phyloP scores from a whole-genome alignment of 2,329 filamentous ascomycete species.

The Fusarium xylarioides region DNA sequence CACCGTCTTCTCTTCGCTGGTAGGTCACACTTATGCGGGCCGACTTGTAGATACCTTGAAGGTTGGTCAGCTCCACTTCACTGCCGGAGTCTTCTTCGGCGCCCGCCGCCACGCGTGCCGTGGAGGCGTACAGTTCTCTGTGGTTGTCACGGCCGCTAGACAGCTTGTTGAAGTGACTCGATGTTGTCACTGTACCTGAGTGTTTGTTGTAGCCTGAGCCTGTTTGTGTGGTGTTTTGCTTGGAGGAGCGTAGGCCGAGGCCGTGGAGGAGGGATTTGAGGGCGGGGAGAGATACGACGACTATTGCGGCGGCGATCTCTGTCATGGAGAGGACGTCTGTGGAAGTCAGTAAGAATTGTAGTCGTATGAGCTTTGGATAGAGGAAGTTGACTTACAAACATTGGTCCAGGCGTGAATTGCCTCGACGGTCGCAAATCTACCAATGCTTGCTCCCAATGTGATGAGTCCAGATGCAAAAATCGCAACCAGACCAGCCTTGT shows the following conservation, averaged over 20 bases:
- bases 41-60: constrained; percentile 37
- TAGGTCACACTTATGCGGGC: constrained; percentile 36
- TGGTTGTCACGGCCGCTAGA: constrained; percentile 31
- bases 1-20: constrained; percentile 8
- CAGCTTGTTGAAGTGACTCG: constrained; percentile 33
- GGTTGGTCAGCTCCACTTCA: constrained; percentile 36
- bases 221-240: constrained; percentile 19
- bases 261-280: constrained; percentile 34
- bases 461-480: constrained; percentile 34
- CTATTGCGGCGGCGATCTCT: constrained; percentile 30
- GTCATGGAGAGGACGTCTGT: constrained; percentile 35
- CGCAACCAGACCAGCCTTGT: constrained; percentile 22
- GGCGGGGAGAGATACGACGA: constrained; percentile 33
- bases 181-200: neutral
- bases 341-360: neutral
- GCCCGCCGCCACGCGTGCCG: constrained; percentile 14
- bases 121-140: constrained; percentile 13
- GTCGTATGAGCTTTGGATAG: too few relatives aligned
- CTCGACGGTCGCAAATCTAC: constrained; percentile 31
- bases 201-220: constrained; percentile 32
- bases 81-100: constrained; percentile 34
- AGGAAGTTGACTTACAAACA: too few relatives aligned
- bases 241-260: constrained; percentile 22
- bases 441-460: constrained; percentile 30
- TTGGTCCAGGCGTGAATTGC: constrained; percentile 39